Base-by-base conservation (phyloP, 1,139 yeast species). In the Pichia sp. region DNA sequence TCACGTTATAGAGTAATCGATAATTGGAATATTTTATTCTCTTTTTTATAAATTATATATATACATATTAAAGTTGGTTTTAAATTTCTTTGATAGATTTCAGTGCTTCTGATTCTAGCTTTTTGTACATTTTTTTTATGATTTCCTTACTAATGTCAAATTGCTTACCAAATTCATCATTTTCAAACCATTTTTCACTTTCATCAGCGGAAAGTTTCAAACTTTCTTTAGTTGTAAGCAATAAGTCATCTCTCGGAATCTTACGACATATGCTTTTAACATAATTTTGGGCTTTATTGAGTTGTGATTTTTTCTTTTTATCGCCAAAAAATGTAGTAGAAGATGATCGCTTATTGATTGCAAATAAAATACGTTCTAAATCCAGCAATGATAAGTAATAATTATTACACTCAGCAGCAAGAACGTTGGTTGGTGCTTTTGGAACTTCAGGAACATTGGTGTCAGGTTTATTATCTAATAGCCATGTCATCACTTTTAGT, bases 381-480 rank as follows among this genome's bases (percentile, higher is more conserved):
- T 57, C 62, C 8, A 53, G 43, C 29, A 60, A 29, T 0, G 53
- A 41, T 23, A 54, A 47, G 36, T 52, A 53, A 35, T 55, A 52
- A 36, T 56, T 54, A 39, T 50, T 58, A 42, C 49, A 56, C 5
- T 48, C 46, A 33, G 55, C 54, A 10, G 43, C 38, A 11, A 57
- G 41, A 29, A 47, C 33, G 36, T 48, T 38, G 2, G 36, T 36
- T 1, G 59, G 55, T 23, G 33, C 37, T 5, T 44, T 40, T 9
- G 55, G 51, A 9, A 48, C 8, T 8, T 39, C 38, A 6, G 38
- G 38, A 1, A 44, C 38, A 3, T 32, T 23, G 5, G 40, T 16
- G 8, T 36, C 39, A 0, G 48, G 36, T 27, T 33, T 37, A 10
- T 36, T 29, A 9, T 45, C 40, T 5, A 53, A 39, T 26, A 53